Conservation (phyloP, 148 eudicot genomes). For the Fagopyrum homotropicum region DNA sequence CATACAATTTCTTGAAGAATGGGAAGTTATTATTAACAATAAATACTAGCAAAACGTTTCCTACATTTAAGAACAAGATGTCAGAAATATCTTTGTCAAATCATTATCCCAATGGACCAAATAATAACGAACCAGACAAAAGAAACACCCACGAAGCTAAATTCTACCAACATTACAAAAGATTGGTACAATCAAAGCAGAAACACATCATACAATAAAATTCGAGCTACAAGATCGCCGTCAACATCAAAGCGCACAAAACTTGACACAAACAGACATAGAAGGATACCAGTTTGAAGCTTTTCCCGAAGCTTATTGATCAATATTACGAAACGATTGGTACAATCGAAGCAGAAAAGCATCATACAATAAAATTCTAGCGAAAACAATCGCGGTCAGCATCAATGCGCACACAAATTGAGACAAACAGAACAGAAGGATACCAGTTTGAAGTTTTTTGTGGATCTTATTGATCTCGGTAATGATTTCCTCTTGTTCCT, state of each 20-base stretch:
- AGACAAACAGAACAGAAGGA: conserved; percentile 13
- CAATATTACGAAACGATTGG: neutral
- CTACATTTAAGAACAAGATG: neutral
- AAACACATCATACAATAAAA: neutral
- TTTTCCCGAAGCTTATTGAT: conserved; percentile 85
- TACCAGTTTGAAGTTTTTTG: conserved; percentile 74
- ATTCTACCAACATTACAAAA: neutral
- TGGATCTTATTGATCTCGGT: conserved; percentile 81
- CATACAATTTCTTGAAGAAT: neutral
- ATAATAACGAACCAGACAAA: neutral
- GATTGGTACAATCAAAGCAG: neutral
- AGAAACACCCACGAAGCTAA: neutral
- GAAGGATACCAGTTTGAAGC: conserved; percentile 59
- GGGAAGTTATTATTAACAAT: neutral
- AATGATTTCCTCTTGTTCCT: conserved; percentile 61
- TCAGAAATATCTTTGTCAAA: neutral
- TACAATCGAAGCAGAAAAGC: conserved; percentile 1
- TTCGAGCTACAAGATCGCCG: neutral
- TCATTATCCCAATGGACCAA: neutral
- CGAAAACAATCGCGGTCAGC: neutral
- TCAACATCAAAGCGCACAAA: neutral
- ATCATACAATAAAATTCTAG: neutral
- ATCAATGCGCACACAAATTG: neutral
- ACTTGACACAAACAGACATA: neutral
- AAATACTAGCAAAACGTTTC: neutral